Evolutionary conservation across 2,329 filamentous ascomycete species (phyloP), one percentile per base, ranked within the genome.

Genomic region (Talaromyces verruculosus): DNA sequence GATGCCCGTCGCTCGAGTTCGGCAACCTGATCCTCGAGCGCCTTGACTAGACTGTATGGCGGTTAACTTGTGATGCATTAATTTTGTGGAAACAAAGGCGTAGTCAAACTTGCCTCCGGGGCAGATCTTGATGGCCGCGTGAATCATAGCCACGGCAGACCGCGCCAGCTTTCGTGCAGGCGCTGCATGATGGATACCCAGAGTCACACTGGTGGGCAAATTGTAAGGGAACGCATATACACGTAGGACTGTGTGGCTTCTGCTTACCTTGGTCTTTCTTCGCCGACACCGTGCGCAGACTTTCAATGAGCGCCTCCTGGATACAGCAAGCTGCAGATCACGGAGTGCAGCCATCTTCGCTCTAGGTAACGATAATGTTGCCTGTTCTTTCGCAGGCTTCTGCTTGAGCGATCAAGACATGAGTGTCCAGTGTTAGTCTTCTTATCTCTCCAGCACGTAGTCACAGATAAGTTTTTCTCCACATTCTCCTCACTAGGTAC

Each of bases 91-190:
- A 45, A 19, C 7, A 11, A 45, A 5, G n/a, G n/a, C n/a, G 3
- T 3, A 45, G 41, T 45, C n/a, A 11, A 45, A 22, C 41, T 45
- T 19, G 22, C 41, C 41, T 45, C 2, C 41, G 41, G 41, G 41
- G 41, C 41, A 45, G n/a, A 45, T 60, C 58, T 19, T 60, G 58
- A 30, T 60, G 37, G n/a, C 57, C 57, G 22, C 19, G 25, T 22
- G 57, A 60, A 45, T 60, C 57, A 25, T 45, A 60, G 25, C 57
- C 57, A 33, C 57, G 57, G 43, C 58, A 60, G 17, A 45, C 58
- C 15, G 58, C 58, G 58, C 58, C 58, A 22, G 58, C 58, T 43
- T 60, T 60, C 7, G 28, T 60, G 39, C 58, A 60, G n/a, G 58
- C 39, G 30, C 58, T 41, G 25, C 58, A 60, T 33, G 58, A 60